phyloP scores from a whole-genome alignment of 768 basidiomycete species.

The Tylopilus cervinicoccineus region DNA sequence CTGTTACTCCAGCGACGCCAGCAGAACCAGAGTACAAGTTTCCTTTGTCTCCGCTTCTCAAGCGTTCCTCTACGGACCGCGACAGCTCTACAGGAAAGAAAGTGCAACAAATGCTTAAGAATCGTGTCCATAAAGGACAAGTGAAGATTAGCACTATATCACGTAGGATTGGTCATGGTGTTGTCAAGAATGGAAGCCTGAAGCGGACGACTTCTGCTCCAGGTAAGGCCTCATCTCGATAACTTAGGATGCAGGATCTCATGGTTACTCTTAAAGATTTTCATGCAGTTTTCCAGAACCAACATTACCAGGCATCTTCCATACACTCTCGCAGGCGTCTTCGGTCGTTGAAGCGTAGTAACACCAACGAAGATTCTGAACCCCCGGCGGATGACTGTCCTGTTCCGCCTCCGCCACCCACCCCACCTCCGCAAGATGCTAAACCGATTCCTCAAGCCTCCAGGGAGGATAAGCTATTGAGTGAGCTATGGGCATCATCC shows the following conservation, averaged over 20 bases:
- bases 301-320: conserved; percentile 69
- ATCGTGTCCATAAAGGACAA: conserved; percentile 68
- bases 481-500: conserved; percentile 89
- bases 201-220: conserved; percentile 66
- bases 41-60: conserved; percentile 15
- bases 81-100: conserved; percentile 65
- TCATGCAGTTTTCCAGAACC: conserved; percentile 57
- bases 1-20: conserved; percentile 60
- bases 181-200: conserved; percentile 50
- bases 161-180: conserved; percentile 70
- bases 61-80: conserved; percentile 30
- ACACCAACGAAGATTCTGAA: conserved; percentile 32
- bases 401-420: conserved; percentile 31
- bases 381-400: conserved; percentile 33
- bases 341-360: conserved; percentile 41
- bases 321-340: conserved; percentile 76
- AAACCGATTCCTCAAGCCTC: conserved; percentile 35
- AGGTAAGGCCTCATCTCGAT: conserved; percentile 38
- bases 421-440: conserved; percentile 35
- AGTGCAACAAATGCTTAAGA: conserved; percentile 71
- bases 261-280: conserved; percentile 48
- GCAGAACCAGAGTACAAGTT: conserved; percentile 28
- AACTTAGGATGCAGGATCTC: not conserved
- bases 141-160: conserved; percentile 73
- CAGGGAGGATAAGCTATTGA: conserved; percentile 66